These are phyloP conservation scores for Debaryomyces sp. DNA, from an alignment of 1,139 yeast species.

Conservation along the genomic window DNA sequence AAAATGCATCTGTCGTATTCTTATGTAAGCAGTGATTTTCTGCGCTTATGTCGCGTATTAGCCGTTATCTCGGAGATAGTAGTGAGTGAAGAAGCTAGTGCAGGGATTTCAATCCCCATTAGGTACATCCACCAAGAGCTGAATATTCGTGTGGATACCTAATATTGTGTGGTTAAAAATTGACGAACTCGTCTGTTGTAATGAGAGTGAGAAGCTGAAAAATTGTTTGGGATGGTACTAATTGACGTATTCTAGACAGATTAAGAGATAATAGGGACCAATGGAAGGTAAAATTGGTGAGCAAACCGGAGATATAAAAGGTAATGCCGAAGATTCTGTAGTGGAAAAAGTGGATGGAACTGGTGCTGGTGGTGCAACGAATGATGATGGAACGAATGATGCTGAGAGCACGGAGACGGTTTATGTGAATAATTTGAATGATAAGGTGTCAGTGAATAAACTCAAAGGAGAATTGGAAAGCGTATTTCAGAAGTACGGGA, in stretches of 20 bases:
- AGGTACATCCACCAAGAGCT: background rate
- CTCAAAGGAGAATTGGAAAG: conserved; percentile 47
- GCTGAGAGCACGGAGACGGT: conserved; percentile 36
- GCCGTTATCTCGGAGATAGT: background rate
- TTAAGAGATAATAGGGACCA: background rate
- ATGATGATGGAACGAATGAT: background rate
- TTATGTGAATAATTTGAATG: conserved; percentile 73
- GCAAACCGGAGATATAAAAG: background rate
- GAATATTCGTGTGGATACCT: background rate
- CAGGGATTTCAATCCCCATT: background rate
- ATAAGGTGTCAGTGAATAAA: conserved; percentile 58
- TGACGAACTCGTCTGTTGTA: background rate
- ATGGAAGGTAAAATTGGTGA: background rate
- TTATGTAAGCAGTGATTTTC: background rate
- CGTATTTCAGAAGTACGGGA: conserved; percentile 51
- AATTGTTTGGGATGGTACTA: background rate
- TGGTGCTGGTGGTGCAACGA: background rate
- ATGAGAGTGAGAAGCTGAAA: background rate
- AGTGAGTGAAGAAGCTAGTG: background rate
- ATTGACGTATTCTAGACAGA: background rate
- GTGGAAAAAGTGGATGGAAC: background rate
- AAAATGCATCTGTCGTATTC: background rate
- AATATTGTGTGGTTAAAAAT: background rate
- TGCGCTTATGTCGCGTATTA: background rate
- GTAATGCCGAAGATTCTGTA: background rate